These are phyloP conservation scores for Yueomyces sp. DNA, from an alignment of 805 yeast genomes.

Conservation along the genomic window DNA sequence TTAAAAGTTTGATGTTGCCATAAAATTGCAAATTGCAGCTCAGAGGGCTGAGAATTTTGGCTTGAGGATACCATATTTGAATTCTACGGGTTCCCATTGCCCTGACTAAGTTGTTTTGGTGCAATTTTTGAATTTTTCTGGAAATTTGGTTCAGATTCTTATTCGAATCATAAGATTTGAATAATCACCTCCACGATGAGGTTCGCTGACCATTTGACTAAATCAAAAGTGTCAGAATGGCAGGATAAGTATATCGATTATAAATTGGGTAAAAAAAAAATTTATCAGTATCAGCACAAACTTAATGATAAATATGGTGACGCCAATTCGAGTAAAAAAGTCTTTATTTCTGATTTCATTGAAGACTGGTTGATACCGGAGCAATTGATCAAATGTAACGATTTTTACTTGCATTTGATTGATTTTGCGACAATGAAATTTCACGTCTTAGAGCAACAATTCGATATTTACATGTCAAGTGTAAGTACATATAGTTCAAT, in stretches of 20 bases:
- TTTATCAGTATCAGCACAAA: constrained; percentile 15
- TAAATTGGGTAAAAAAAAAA: constrained; percentile 32
- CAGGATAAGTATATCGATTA: constrained; percentile 66
- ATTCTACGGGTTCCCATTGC: too few relatives aligned
- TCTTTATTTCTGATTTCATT: constrained; percentile 12
- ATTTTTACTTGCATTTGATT: constrained; percentile 21
- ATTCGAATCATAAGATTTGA: too few relatives aligned
- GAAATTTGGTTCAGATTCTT: too few relatives aligned
- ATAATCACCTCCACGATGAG: constrained; percentile 30
- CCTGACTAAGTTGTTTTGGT: too few relatives aligned
- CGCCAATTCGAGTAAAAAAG: neutral
- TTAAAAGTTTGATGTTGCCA: too few relatives aligned
- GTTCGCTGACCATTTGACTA: constrained; percentile 49
- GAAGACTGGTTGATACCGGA: constrained; percentile 21
- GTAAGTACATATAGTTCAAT: neutral
- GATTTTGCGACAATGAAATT: constrained; percentile 15
- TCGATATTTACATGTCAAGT: constrained; percentile 6
- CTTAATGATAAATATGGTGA: neutral
- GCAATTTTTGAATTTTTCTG: too few relatives aligned
- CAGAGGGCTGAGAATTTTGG: too few relatives aligned
- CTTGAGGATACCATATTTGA: too few relatives aligned
- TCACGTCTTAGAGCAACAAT: constrained; percentile 13
- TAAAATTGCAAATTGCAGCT: too few relatives aligned
- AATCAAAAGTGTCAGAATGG: constrained; percentile 80
- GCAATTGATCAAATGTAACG: constrained; percentile 21